Base-by-base conservation (phyloP, 352 stramenopile genomes). In the Phytophthora europaea region DNA sequence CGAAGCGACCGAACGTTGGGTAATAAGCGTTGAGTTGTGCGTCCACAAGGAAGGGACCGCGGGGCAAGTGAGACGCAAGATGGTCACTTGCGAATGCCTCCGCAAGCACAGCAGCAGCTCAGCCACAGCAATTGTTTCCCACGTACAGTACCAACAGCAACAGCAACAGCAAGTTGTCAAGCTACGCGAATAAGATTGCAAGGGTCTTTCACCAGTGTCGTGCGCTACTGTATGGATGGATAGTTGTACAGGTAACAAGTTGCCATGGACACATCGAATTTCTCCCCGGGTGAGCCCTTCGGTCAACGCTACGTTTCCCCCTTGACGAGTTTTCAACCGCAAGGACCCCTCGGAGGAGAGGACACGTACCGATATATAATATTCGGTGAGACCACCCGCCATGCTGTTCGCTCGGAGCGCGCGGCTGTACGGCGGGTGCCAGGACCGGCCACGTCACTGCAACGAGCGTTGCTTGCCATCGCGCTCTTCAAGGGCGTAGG, bases 1-100 rank as follows among this genome's bases (percentile, higher is more conserved):
- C 13, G 23, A 59, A 64, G 65, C 63, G 72, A 72, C 54, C n/a
- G 53, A 23, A 76, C 69, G 69, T 22, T 58, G n/a, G 38, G 33
- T 22, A 40, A 51, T 26, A 36, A 33, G 36, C 52, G 56, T 68
- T 62, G n/a, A 52, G 51, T 72, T 72, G 69, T 63, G 31, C 43
- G 23, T 51, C 60, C 43, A 43, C 67, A 70, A 65, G 67, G 66
- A 73, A 74, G 48, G 43, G 52, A 2, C 67, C 60, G 60, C 9
- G 47, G 52, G 60, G 12, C 34, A 69, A 56, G 33, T 20, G 64
- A 61, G 7, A 9, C 54, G 20, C 50, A 34, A 31, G 52, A 52
- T 56, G 65, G 12, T 60, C 65, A 48, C 63, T 50, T 40, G 36
- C 28, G 61, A 60, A 22, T 52, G 50, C 50, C 6, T 56, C 38